These are phyloP conservation scores for Syzygium jambos DNA, from an alignment of 345 rosid genomes.

Conservation along the genomic window DNA sequence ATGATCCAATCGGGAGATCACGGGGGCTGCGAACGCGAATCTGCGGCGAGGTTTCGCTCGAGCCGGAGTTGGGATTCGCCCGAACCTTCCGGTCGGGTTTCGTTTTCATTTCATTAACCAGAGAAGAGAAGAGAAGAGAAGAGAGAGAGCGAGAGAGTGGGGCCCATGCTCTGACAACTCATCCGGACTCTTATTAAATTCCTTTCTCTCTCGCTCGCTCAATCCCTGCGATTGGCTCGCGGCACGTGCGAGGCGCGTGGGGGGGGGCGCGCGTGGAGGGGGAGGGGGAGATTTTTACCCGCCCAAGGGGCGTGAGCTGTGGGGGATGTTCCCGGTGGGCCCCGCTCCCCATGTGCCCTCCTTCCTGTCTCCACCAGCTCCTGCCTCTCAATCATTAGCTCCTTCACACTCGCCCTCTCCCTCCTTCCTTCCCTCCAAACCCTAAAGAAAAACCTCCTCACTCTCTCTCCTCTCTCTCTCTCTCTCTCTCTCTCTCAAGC, in stretches of 20 bases:
- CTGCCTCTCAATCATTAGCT: conserved; percentile 94
- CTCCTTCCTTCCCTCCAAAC: neutral
- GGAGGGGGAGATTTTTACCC: neutral
- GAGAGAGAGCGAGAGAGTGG: neutral
- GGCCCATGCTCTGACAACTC: neutral
- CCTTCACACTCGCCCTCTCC: conserved; percentile 4
- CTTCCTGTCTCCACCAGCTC: conserved; percentile 99
- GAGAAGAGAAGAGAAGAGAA: neutral
- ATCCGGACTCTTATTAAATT: neutral
- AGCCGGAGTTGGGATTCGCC: neutral
- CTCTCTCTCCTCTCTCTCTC: neutral
- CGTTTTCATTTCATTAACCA: neutral
- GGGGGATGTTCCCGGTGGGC: conserved; percentile 21
- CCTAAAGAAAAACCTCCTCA: conserved; percentile 5
- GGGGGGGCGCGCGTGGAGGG: neutral
- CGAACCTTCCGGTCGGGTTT: neutral
- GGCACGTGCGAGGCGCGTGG: neutral
- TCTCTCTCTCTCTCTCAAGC: neutral
- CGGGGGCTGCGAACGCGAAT: neutral
- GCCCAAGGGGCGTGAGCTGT: conserved; percentile 46
- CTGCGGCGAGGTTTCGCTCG: neutral
- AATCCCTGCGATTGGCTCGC: neutral
- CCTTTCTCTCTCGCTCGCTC: neutral
- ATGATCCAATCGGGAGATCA: neutral
- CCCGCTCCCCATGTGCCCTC: conserved; percentile 99